phyloP scores from a whole-genome alignment of 257 asterid species.

The Nicotiana attenuata region DNA sequence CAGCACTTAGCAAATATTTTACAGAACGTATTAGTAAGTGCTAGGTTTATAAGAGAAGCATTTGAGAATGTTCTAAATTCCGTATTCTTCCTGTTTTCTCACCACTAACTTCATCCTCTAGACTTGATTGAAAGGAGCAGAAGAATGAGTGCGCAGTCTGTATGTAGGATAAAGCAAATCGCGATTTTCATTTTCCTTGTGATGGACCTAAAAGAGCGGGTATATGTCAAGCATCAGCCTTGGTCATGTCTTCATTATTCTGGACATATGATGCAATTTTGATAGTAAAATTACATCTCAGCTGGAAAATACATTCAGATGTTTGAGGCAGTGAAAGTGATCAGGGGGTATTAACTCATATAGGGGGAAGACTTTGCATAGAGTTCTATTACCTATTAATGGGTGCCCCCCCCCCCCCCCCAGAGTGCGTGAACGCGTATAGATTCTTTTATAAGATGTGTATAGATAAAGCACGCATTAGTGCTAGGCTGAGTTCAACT shows the following conservation, averaged over 20 bases:
- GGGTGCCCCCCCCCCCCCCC: no score
- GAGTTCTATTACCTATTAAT: background rate
- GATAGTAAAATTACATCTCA: slow-evolving; percentile 2
- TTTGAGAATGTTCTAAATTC: background rate
- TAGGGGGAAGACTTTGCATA: slow-evolving; percentile 3
- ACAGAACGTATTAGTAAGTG: background rate
- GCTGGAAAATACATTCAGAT: slow-evolving; percentile 12
- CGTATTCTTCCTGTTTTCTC: background rate
- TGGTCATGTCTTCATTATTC: slow-evolving; percentile 9
- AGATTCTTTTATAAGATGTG: background rate
- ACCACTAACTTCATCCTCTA: background rate
- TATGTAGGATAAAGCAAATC: slow-evolving; percentile 5
- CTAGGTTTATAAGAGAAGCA: background rate
- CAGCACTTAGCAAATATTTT: background rate
- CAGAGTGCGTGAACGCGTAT: background rate
- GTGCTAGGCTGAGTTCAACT: background rate
- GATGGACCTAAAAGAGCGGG: slow-evolving; percentile 8
- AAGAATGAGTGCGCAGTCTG: background rate
- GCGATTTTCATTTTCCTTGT: slow-evolving; percentile 11
- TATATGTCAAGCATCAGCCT: slow-evolving; percentile 1
- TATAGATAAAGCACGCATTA: background rate
- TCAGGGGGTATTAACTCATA: slow-evolving; percentile 6
- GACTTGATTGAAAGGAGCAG: background rate
- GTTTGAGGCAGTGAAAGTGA: slow-evolving; percentile 4
- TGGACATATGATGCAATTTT: background rate